Evolutionary conservation across 2,329 filamentous ascomycete genomes (phyloP).

Genomic region (Ophiognomonia clavigignenti-juglandacearum): DNA sequence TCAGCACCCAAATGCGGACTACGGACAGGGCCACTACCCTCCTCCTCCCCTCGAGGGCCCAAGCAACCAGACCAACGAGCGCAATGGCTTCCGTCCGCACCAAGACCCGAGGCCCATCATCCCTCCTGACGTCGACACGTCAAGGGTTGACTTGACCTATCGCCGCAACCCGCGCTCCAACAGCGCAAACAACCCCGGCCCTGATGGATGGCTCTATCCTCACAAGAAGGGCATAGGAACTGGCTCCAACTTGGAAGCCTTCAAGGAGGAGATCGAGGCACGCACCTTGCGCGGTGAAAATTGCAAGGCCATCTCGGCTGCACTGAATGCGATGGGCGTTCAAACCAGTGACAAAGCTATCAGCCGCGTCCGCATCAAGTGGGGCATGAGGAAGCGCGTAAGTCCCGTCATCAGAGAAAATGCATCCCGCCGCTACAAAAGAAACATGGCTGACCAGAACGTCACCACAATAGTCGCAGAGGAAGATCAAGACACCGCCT

Average conservation of each 20-base stretch:
- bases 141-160: slow-evolving; percentile 8
- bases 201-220: slow-evolving; percentile 11
- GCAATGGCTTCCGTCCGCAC: neutral
- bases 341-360: slow-evolving; percentile 18
- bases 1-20: neutral
- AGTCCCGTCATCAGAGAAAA: neutral
- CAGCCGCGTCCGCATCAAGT: slow-evolving; percentile 17
- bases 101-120: neutral
- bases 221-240: slow-evolving; percentile 14
- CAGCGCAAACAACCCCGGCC: slow-evolving; percentile 10
- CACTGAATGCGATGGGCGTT: slow-evolving; percentile 15
- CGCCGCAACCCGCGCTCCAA: neutral
- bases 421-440: too few relatives aligned
- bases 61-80: neutral
- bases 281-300: slow-evolving; percentile 18
- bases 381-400: slow-evolving; percentile 19
- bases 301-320: slow-evolving; percentile 18
- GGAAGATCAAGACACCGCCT: slow-evolving; percentile 16
- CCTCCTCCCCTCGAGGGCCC: neutral
- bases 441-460: neutral
- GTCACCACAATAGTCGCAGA: slow-evolving; percentile 7
- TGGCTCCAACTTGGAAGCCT: slow-evolving; percentile 14
- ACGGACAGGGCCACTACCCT: neutral
- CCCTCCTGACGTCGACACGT: neutral
- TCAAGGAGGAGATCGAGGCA: slow-evolving; percentile 16